Conservation (phyloP, 208 protist genomes). For the Vickermania spadyakhi region DNA sequence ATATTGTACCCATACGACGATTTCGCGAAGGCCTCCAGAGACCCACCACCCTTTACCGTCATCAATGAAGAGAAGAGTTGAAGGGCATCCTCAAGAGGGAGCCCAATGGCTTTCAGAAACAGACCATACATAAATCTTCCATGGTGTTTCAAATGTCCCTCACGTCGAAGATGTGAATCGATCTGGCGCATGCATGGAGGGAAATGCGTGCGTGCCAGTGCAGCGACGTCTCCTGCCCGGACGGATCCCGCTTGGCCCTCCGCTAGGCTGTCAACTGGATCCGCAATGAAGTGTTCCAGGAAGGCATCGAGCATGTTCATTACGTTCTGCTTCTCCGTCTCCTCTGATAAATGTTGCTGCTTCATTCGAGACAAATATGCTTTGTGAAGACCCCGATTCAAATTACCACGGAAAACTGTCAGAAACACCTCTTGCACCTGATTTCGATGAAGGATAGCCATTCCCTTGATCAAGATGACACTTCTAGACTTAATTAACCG, state of each 20-base stretch:
- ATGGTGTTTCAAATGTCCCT: conserved; percentile 86
- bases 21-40: conserved; percentile 66
- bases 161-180: conserved; percentile 67
- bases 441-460: conserved; percentile 64
- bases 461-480: conserved; percentile 54
- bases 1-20: conserved; percentile 88
- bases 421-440: conserved; percentile 86
- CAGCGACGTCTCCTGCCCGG: conserved; percentile 57
- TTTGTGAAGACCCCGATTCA: conserved; percentile 67
- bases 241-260: conserved; percentile 49
- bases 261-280: conserved; percentile 40
- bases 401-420: conserved; percentile 46
- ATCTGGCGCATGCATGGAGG: conserved; percentile 88
- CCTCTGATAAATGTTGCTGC: conserved; percentile 40
- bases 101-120: conserved; percentile 87
- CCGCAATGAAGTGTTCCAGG: conserved; percentile 68
- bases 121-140: conserved; percentile 85
- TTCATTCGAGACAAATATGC: conserved; percentile 61
- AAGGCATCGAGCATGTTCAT: conserved; percentile 84
- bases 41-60: conserved; percentile 71
- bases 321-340: conserved; percentile 48
- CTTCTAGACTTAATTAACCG: conserved; percentile 65
- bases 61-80: conserved; percentile 79
- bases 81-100: conserved; percentile 77
- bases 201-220: conserved; percentile 78